phyloP scores from a whole-genome alignment of 768 basidiomycete species.

The Butyriboletus loyo region DNA sequence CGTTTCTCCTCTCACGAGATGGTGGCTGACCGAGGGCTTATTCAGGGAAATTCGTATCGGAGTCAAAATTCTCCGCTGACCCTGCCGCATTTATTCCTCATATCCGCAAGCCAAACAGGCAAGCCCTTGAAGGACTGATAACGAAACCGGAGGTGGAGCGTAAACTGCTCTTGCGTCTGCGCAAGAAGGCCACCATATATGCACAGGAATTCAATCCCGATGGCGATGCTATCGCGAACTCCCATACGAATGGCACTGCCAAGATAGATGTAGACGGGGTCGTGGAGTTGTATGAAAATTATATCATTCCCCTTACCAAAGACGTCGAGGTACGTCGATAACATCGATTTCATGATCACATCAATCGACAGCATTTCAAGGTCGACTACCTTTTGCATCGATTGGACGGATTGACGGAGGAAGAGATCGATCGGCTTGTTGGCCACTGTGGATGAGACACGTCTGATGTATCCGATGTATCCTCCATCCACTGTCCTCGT shows the following conservation, averaged over 20 bases:
- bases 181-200: slow-evolving; percentile 77
- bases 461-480: not conserved
- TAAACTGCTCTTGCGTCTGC: slow-evolving; percentile 75
- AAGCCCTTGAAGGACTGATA: slow-evolving; percentile 80
- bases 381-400: slow-evolving; percentile 94
- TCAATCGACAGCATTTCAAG: slow-evolving; percentile 38
- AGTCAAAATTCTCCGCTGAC: slow-evolving; percentile 89
- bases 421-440: slow-evolving; percentile 69
- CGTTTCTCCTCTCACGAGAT: not conserved
- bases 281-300: slow-evolving; percentile 89
- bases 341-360: not conserved
- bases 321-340: slow-evolving; percentile 83
- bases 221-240: slow-evolving; percentile 46
- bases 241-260: slow-evolving; percentile 31
- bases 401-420: slow-evolving; percentile 78
- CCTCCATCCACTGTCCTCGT: slow-evolving; percentile 3
- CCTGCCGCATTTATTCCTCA: slow-evolving; percentile 91
- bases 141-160: slow-evolving; percentile 97
- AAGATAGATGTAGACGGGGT: slow-evolving; percentile 95
- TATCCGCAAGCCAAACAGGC: slow-evolving; percentile 74
- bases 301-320: slow-evolving; percentile 96
- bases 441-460: slow-evolving; percentile 10
- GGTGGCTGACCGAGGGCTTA: not conserved
- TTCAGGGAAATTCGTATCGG: slow-evolving; percentile 96
- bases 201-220: slow-evolving; percentile 82